phyloP scores from a whole-genome alignment of 495 filamentous ascomycete genomes.

The Aspergillus heteromorphus region DNA sequence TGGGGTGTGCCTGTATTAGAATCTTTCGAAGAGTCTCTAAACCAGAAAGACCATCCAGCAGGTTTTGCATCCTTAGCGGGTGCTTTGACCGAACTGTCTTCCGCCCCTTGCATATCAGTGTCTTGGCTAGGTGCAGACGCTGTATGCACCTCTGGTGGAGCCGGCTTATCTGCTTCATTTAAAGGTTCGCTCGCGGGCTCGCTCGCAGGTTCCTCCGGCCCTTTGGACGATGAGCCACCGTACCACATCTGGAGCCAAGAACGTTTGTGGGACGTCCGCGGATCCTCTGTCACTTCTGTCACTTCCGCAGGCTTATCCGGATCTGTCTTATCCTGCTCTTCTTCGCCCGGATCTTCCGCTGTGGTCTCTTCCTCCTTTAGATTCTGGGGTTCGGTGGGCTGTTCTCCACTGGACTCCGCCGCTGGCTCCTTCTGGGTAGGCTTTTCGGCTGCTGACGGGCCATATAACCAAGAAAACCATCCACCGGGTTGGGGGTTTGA shows the following conservation, averaged over 20 bases:
- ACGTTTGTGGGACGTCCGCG: slow-evolving; percentile 27
- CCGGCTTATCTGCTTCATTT: slow-evolving; percentile 20
- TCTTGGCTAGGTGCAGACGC: slow-evolving; percentile 16
- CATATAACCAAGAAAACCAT: slow-evolving; percentile 58
- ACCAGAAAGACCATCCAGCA: slow-evolving; percentile 86
- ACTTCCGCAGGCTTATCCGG: slow-evolving; percentile 16
- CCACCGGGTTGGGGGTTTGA: slow-evolving; percentile 36
- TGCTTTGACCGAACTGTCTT: slow-evolving; percentile 20
- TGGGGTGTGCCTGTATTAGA: slow-evolving; percentile 24
- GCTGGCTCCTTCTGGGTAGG: slow-evolving; percentile 5
- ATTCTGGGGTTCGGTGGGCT: slow-evolving; percentile 15
- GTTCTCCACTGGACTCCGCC: slow-evolving; percentile 16
- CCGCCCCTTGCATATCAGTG: slow-evolving; percentile 12
- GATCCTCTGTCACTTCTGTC: slow-evolving; percentile 17
- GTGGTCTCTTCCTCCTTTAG: slow-evolving; percentile 15
- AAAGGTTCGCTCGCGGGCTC: slow-evolving; percentile 21
- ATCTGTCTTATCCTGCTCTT: slow-evolving; percentile 8
- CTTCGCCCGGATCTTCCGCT: slow-evolving; percentile 13
- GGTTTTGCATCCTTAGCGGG: slow-evolving; percentile 37
- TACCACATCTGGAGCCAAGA: slow-evolving; percentile 49
- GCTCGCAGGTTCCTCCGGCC: slow-evolving; percentile 22
- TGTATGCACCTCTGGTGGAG: slow-evolving; percentile 7
- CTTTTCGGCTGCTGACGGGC: slow-evolving; percentile 13
- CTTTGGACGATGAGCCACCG: slow-evolving; percentile 27
- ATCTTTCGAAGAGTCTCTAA: slow-evolving; percentile 54